phyloP scores from a whole-genome alignment of 2,329 filamentous ascomycete genomes.

The Lecanicillium sp. region DNA sequence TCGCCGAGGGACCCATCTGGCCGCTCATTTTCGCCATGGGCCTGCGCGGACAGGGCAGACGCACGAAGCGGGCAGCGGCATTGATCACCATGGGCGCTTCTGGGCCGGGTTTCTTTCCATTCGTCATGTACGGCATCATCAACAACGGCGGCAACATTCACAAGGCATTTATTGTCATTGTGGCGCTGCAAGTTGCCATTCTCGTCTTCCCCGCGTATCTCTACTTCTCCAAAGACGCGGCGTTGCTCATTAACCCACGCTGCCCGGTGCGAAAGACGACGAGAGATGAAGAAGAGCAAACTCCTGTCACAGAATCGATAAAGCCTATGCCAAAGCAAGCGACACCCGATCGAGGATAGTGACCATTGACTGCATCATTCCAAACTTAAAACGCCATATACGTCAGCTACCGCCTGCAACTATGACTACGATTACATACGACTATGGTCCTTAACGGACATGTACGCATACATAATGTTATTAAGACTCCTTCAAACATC shows the following conservation, averaged over 20 bases:
- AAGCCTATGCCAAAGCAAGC: too few species aligned
- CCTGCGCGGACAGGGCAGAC: constrained; percentile 71
- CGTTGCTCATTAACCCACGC: constrained; percentile 34
- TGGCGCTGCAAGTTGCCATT: constrained; percentile 43
- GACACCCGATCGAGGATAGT: too few species aligned
- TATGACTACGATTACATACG: too few species aligned
- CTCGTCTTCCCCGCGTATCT: constrained; percentile 46
- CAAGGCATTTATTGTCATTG: constrained; percentile 58
- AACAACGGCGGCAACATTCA: constrained; percentile 54
- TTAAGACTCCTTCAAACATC: too few species aligned
- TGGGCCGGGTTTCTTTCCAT: constrained; percentile 69
- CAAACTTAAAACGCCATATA: too few species aligned
- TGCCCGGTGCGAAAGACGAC: background rate
- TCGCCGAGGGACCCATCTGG: constrained; percentile 78
- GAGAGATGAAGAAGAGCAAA: constrained; percentile 3
- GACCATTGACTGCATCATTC: too few species aligned
- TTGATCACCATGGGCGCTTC: constrained; percentile 72
- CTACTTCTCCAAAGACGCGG: constrained; percentile 40
- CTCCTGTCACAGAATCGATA: background rate
- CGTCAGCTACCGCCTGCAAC: too few species aligned
- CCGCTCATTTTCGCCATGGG: constrained; percentile 76
- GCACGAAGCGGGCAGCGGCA: constrained; percentile 72
- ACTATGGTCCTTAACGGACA: too few species aligned
- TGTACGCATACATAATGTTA: too few species aligned
- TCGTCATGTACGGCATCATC: constrained; percentile 64